A percentile compares a stretch with the other conserved stretches of the same genome.
These are phyloP conservation scores for Fusarium gaditjirri DNA, from an alignment of 2,329 filamentous ascomycete genomes.

Conservation along the genomic window DNA sequence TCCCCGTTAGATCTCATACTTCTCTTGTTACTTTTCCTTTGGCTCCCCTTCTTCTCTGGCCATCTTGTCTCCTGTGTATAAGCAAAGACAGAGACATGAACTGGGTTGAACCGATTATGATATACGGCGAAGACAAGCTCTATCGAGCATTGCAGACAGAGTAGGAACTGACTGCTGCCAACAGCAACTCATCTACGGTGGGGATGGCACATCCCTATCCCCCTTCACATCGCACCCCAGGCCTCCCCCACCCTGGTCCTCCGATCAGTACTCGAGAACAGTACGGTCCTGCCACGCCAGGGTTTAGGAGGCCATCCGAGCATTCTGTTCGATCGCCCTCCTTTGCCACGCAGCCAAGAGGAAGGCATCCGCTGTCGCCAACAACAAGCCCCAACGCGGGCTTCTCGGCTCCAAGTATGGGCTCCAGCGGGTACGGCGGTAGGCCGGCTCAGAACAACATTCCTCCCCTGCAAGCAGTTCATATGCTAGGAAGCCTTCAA, in stretches of 20 bases:
- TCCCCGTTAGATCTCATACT: background rate
- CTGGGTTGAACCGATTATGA: conserved; percentile 12
- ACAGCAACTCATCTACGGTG: conserved; percentile 61
- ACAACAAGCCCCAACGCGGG: conserved; percentile 60
- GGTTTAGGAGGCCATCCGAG: conserved; percentile 61
- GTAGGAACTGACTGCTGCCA: conserved; percentile 41
- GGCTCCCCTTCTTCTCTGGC: background rate
- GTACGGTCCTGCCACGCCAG: conserved; percentile 63
- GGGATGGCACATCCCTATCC: conserved; percentile 68
- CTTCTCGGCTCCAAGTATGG: conserved; percentile 63
- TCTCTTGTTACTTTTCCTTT: background rate
- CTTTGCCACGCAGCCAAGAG: conserved; percentile 56
- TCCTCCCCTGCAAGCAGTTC: conserved; percentile 63
- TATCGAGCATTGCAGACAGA: conserved; percentile 9
- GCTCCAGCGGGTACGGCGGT: conserved; percentile 53
- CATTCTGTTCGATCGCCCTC: conserved; percentile 63
- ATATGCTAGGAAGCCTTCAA: conserved; percentile 68
- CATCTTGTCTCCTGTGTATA: background rate
- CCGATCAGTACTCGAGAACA: conserved; percentile 64
- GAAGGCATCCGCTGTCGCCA: conserved; percentile 65
- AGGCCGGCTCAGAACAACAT: conserved; percentile 52
- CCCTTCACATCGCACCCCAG: conserved; percentile 55
- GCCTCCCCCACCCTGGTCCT: conserved; percentile 62
- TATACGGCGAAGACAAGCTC: conserved; percentile 2
- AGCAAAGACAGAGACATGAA: background rate